A percentile compares a stretch with the other conserved stretches of the same genome.
These are phyloP conservation scores for Termitomyces sp. DNA, from an alignment of 768 basidiomycete genomes.

Conservation along the genomic window DNA sequence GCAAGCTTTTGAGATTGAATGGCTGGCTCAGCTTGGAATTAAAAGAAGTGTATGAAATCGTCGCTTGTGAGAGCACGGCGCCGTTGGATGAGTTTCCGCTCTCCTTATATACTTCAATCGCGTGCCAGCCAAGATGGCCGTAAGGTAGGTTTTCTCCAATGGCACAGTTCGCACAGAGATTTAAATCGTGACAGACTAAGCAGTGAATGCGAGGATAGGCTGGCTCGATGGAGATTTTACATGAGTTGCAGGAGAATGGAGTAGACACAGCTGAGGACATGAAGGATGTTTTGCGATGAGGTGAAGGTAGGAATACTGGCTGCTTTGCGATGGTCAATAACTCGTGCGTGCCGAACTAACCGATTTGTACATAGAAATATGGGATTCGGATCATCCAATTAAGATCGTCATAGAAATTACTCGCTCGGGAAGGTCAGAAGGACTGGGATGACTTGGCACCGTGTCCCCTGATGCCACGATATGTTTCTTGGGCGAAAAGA, in stretches of 20 bases:
- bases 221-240: slow-evolving; percentile 4
- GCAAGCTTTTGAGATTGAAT: neutral
- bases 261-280: neutral
- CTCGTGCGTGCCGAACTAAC: neutral
- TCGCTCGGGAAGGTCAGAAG: neutral
- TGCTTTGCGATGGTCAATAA: neutral
- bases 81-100: slow-evolving; percentile 5
- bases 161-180: slow-evolving; percentile 14
- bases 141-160: slow-evolving; percentile 12
- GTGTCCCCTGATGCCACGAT: neutral
- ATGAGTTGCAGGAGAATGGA: slow-evolving; percentile 12
- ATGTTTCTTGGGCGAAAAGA: neutral
- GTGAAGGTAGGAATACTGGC: neutral
- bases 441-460: neutral
- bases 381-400: neutral
- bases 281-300: neutral
- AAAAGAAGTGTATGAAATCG: neutral
- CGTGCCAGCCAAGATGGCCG: slow-evolving; percentile 7
- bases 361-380: neutral
- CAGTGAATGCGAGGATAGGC: slow-evolving; percentile 12
- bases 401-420: neutral
- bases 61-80: slow-evolving; percentile 9
- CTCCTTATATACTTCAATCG: slow-evolving; percentile 12
- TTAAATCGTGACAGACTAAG: slow-evolving; percentile 10
- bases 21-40: neutral